These are phyloP conservation scores for Botryosphaeria dothidea DNA, from an alignment of 2,329 filamentous ascomycete species.

Conservation along the genomic window DNA sequence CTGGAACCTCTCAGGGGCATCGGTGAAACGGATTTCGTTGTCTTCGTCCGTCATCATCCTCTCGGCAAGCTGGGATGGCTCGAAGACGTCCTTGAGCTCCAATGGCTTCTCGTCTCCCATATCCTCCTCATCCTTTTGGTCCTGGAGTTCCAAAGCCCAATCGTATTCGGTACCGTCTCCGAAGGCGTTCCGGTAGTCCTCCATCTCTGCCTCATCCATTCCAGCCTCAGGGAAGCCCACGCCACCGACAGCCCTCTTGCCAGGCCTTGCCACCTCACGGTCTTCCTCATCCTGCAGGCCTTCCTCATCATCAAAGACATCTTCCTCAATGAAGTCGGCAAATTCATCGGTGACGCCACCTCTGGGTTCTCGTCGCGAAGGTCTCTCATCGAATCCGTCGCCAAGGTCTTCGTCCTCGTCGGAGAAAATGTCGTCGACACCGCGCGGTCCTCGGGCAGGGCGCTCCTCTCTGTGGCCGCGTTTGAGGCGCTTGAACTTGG, in stretches of 20 bases:
- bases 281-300: constrained; percentile 76
- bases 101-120: constrained; percentile 81
- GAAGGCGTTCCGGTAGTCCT: constrained; percentile 96
- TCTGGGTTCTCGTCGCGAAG: constrained; percentile 26
- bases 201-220: constrained; percentile 86
- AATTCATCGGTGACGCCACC: constrained; percentile 37
- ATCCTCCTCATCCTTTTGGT: constrained; percentile 76
- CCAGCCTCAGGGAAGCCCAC: constrained; percentile 76
- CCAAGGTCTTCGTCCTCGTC: constrained; percentile 81
- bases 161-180: constrained; percentile 94
- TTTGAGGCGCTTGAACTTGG: constrained; percentile 95
- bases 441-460: constrained; percentile 62
- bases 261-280: constrained; percentile 80
- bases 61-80: constrained; percentile 91
- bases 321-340: constrained; percentile 86
- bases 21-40: constrained; percentile 82
- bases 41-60: constrained; percentile 95
- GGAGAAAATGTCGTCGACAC: constrained; percentile 89
- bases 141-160: constrained; percentile 88
- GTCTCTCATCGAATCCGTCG: constrained; percentile 48
- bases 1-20: constrained; percentile 94
- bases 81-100: constrained; percentile 96
- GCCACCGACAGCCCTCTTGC: constrained; percentile 67
- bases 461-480: constrained; percentile 79
- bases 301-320: constrained; percentile 70